Evolutionary conservation across 2,329 filamentous ascomycete genomes (phyloP).

Genomic region (Amauroascus niger): DNA sequence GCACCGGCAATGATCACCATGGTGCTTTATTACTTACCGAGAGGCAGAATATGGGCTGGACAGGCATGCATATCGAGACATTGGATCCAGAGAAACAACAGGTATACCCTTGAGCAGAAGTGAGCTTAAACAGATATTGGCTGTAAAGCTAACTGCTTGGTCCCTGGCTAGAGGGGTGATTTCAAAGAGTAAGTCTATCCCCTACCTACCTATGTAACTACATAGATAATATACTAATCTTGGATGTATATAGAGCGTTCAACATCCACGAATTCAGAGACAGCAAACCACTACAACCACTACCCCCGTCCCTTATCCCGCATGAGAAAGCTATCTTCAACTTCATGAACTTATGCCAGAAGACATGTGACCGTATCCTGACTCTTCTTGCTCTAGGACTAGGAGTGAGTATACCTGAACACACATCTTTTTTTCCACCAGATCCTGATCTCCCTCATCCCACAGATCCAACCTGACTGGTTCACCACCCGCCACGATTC

Average conservation of each 20-base stretch:
- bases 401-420: constrained; percentile 37
- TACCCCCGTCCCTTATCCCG: constrained; percentile 55
- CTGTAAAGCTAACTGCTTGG: background rate
- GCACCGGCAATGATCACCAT: constrained; percentile 12
- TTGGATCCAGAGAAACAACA: constrained; percentile 75
- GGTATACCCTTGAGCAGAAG: constrained; percentile 39
- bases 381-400: constrained; percentile 70
- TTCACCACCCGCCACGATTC: constrained; percentile 54
- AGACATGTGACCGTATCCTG: constrained; percentile 63
- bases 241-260: constrained; percentile 61
- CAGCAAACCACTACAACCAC: constrained; percentile 62
- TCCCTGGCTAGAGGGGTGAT: constrained; percentile 54
- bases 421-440: background rate
- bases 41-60: constrained; percentile 72
- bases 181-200: constrained; percentile 63
- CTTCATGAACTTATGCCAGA: constrained; percentile 63
- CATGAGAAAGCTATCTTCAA: constrained; percentile 52
- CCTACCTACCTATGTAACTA: too few species aligned
- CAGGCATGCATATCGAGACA: constrained; percentile 76
- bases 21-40: background rate
- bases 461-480: constrained; percentile 33
- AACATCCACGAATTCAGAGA: constrained; percentile 74
- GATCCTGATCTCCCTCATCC: background rate
- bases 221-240: too few species aligned
- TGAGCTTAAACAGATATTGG: constrained; percentile 5